These are phyloP conservation scores for Leccinum imitatum DNA, from an alignment of 768 basidiomycete genomes.

Conservation along the genomic window DNA sequence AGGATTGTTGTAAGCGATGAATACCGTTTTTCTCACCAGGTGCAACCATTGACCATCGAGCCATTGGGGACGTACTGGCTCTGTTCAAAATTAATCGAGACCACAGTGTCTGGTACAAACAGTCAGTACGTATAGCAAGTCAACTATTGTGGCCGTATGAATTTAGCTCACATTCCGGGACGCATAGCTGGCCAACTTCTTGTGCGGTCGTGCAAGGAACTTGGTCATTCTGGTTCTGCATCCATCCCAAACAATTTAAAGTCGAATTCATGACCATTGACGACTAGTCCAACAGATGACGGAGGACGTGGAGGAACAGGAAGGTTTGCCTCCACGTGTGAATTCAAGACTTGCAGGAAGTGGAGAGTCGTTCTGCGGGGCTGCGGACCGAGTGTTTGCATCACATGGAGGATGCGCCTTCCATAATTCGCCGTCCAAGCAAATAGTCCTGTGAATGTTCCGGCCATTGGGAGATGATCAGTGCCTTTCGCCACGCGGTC, in stretches of 20 bases:
- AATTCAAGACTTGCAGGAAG: not conserved
- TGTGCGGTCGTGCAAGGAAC: constrained; percentile 20
- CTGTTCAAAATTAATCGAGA: constrained; percentile 17
- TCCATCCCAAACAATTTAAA: constrained; percentile 11
- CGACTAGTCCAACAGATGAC: not conserved
- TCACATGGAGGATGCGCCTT: not conserved
- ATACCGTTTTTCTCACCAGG: constrained; percentile 19
- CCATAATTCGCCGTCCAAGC: constrained; percentile 4
- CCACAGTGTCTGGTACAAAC: constrained; percentile 16
- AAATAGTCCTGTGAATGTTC: constrained; percentile 7
- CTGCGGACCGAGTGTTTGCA: constrained; percentile 6
- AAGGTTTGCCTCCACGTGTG: not conserved
- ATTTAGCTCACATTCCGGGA: constrained; percentile 13
- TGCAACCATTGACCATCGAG: constrained; percentile 19
- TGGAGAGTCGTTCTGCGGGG: not conserved
- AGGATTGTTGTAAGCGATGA: not conserved
- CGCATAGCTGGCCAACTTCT: constrained; percentile 20
- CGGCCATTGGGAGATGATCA: not conserved
- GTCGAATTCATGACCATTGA: constrained; percentile 9
- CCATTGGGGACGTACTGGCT: constrained; percentile 18
- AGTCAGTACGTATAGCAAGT: not conserved
- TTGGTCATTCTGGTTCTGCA: constrained; percentile 11
- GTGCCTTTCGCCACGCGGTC: not conserved
- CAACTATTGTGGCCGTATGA: not conserved
- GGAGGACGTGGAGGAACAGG: not conserved